These are phyloP conservation scores for Phytophthora palmivora DNA, from an alignment of 352 stramenopile species.

Conservation along the genomic window DNA sequence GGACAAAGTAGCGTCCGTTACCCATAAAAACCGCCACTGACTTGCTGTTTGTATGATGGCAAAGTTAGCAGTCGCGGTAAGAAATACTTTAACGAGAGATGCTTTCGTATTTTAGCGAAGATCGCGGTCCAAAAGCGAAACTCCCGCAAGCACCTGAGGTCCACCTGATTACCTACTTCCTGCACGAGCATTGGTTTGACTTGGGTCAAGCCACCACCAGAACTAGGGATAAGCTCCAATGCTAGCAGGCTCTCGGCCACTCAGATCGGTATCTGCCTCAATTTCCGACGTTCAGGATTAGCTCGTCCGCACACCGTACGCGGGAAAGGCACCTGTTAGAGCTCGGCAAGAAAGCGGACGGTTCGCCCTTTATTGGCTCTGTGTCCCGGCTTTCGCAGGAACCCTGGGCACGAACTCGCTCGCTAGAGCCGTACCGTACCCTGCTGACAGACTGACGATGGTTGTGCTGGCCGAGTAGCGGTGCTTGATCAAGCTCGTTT, in stretches of 20 bases:
- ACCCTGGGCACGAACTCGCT: slow-evolving; percentile 24
- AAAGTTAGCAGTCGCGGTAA: slow-evolving; percentile 8
- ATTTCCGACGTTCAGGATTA: slow-evolving; percentile 26
- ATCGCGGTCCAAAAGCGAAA: slow-evolving; percentile 26
- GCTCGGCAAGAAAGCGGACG: slow-evolving; percentile 19
- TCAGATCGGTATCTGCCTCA: too few relatives aligned
- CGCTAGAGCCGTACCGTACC: slow-evolving; percentile 5
- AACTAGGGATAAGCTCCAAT: too few relatives aligned
- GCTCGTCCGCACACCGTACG: background rate
- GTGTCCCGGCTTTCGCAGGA: slow-evolving; percentile 19
- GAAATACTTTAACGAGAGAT: slow-evolving; percentile 16
- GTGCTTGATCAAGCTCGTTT: slow-evolving; percentile 10
- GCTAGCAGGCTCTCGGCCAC: too few relatives aligned
- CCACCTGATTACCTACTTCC: slow-evolving; percentile 6
- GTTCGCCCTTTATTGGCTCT: slow-evolving; percentile 16
- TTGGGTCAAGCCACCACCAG: background rate
- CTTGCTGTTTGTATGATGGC: slow-evolving; percentile 12
- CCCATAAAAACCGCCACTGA: slow-evolving; percentile 35
- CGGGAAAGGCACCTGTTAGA: slow-evolving; percentile 15
- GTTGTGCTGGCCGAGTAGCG: slow-evolving; percentile 12
- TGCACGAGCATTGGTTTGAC: background rate
- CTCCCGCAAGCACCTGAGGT: slow-evolving; percentile 13
- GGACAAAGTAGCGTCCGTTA: slow-evolving; percentile 35
- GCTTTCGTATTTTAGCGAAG: slow-evolving; percentile 1
- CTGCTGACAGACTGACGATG: background rate